These are phyloP conservation scores for Leptomonas seymouri DNA, from an alignment of 208 protist species.

Conservation along the genomic window DNA sequence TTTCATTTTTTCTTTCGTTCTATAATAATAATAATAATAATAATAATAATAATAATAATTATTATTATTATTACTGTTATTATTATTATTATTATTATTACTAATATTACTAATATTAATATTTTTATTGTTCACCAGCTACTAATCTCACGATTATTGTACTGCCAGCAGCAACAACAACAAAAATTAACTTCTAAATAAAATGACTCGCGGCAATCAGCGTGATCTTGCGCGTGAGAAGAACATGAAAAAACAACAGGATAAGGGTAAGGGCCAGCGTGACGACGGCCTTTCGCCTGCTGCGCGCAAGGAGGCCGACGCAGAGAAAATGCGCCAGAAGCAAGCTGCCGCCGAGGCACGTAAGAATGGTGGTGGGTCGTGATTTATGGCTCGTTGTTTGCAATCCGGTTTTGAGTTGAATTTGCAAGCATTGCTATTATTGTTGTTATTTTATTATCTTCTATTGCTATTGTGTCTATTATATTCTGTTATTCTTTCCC, in stretches of 20 bases:
- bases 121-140: not conserved
- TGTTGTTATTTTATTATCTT: conserved; percentile 9
- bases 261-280: conserved; percentile 76
- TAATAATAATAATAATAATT: too few relatives aligned
- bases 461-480: not conserved
- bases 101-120: not conserved
- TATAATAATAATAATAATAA: too few relatives aligned
- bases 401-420: not conserved
- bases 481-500: conserved; percentile 12
- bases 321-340: conserved; percentile 88
- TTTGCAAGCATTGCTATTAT: not conserved
- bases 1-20: too few relatives aligned
- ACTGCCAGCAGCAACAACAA: not conserved
- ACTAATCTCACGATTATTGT: not conserved
- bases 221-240: conserved; percentile 90
- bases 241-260: conserved; percentile 78
- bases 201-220: conserved; percentile 92
- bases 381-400: not conserved
- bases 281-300: conserved; percentile 65
- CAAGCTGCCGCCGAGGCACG: conserved; percentile 66
- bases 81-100: not conserved
- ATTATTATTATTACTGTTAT: too few relatives aligned
- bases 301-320: conserved; percentile 84
- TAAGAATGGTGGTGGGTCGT: conserved; percentile 30
- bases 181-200: not conserved